Percentiles rank a stretch among this genome's conserved stretches.
Evolutionary conservation across 768 basidiomycete species (phyloP).

Genomic region (Pisolithus tinctorius): DNA sequence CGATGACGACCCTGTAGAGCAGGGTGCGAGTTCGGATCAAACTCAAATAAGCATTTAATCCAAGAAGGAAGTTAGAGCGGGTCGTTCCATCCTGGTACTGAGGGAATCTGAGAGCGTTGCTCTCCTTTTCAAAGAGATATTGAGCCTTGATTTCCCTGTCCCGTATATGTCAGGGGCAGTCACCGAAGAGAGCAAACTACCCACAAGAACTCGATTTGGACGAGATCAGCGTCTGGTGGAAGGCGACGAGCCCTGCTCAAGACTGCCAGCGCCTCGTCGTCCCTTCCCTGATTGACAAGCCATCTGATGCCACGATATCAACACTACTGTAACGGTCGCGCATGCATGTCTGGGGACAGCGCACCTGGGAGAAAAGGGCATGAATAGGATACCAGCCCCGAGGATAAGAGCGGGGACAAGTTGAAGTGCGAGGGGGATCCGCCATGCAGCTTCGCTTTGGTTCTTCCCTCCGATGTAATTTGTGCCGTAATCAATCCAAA

Average conservation of each 20-base stretch:
- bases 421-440: conserved; percentile 68
- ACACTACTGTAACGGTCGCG: background rate
- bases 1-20: conserved; percentile 56
- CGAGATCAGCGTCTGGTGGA: conserved; percentile 52
- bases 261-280: conserved; percentile 64
- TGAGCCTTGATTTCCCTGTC: conserved; percentile 67
- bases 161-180: background rate
- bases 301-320: conserved; percentile 34
- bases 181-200: conserved; percentile 19
- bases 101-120: conserved; percentile 48
- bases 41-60: conserved; percentile 53
- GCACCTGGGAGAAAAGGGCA: conserved; percentile 75
- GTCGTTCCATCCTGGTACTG: conserved; percentile 57
- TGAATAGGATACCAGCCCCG: conserved; percentile 62
- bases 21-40: conserved; percentile 49
- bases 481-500: conserved; percentile 46
- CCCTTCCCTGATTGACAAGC: conserved; percentile 71
- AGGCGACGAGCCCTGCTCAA: conserved; percentile 54
- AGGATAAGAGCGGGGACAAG: conserved; percentile 68
- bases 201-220: conserved; percentile 69
- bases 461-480: conserved; percentile 69
- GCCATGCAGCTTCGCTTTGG: conserved; percentile 69
- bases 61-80: conserved; percentile 54
- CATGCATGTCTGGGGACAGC: conserved; percentile 1
- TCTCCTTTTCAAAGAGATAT: conserved; percentile 67